Evolutionary conservation across 1,284 basidiomycete genomes (phyloP).

Genomic region (Apiotrichum brassicae): DNA sequence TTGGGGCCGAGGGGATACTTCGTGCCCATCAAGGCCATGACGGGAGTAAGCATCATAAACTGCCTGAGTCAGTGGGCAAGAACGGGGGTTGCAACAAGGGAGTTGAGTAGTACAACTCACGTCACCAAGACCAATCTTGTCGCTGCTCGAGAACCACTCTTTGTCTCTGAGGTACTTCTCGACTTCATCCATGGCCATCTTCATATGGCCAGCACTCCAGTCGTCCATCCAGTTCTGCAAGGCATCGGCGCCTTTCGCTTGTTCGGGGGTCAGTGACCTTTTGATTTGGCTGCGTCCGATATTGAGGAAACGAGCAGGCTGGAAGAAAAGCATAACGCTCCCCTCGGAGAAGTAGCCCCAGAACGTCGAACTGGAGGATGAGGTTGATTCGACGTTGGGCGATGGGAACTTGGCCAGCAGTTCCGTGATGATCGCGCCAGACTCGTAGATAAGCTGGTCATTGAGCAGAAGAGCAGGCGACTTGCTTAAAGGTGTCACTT

Average conservation of each 20-base stretch:
- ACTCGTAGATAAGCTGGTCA: conserved; percentile 1
- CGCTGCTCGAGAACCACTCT: conserved; percentile 5
- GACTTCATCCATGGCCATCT: conserved; percentile 1
- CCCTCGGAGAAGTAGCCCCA: conserved; percentile 10
- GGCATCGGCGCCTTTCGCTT: conserved; percentile 2
- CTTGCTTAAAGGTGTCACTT: background rate
- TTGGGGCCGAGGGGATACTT: conserved; percentile 4
- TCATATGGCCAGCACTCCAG: background rate
- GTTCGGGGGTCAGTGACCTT: background rate
- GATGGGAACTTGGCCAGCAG: conserved; percentile 1
- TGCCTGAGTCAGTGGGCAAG: background rate
- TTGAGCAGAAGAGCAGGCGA: background rate
- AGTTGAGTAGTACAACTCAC: background rate
- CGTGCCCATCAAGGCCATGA: conserved; percentile 2
- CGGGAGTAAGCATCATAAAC: conserved; percentile 10
- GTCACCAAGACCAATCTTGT: conserved; percentile 7
- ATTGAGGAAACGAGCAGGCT: conserved; percentile 2
- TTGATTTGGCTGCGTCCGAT: background rate
- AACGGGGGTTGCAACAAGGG: too few relatives aligned
- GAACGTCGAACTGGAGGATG: background rate
- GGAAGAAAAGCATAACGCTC: conserved; percentile 7
- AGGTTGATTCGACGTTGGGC: conserved; percentile 23
- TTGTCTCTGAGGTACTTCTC: conserved; percentile 1
- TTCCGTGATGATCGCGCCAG: conserved; percentile 6
- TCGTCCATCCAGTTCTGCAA: conserved; percentile 2